phyloP scores from a whole-genome alignment of 192 early-diverging fungal genomes.

The Coemansia sp. region DNA sequence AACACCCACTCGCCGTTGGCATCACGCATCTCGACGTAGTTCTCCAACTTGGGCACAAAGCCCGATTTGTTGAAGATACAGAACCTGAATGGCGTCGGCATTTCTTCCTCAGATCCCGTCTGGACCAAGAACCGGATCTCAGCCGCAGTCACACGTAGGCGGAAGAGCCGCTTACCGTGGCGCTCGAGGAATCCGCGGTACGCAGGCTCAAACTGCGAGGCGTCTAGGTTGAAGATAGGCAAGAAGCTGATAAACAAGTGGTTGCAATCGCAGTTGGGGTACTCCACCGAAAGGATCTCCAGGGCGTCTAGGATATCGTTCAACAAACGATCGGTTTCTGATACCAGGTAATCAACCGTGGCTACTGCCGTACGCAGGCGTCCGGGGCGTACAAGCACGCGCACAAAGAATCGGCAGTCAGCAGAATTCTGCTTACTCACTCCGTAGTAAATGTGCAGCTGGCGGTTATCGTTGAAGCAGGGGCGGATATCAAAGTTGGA shows the following conservation, averaged over 20 bases:
- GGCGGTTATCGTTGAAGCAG: constrained; percentile 90
- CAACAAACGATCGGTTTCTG: constrained; percentile 90
- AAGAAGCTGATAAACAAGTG: constrained; percentile 99
- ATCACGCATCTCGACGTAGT: constrained; percentile 88
- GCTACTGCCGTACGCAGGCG: constrained; percentile 75
- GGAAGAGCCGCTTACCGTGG: constrained; percentile 93
- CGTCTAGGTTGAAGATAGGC: constrained; percentile 90
- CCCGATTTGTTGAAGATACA: constrained; percentile 90
- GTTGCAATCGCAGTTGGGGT: constrained; percentile 98
- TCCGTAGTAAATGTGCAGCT: constrained; percentile 96
- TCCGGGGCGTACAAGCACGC: constrained; percentile 92
- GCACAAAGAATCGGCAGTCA: constrained; percentile 97
- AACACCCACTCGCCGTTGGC: constrained; percentile 82
- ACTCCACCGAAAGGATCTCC: constrained; percentile 87
- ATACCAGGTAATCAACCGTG: constrained; percentile 92
- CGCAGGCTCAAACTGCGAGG: constrained; percentile 78
- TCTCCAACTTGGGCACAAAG: constrained; percentile 88
- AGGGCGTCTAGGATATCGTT: constrained; percentile 94
- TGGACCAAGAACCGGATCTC: constrained; percentile 96
- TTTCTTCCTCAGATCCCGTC: constrained; percentile 61
- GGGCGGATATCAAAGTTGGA: constrained; percentile 97
- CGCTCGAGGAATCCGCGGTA: constrained; percentile 89
- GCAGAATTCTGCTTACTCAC: constrained; percentile 92
- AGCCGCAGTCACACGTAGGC: constrained; percentile 90
- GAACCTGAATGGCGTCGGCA: constrained; percentile 83